Conservation (phyloP, 2,329 filamentous ascomycete species). For the Fusarium dimerum region DNA sequence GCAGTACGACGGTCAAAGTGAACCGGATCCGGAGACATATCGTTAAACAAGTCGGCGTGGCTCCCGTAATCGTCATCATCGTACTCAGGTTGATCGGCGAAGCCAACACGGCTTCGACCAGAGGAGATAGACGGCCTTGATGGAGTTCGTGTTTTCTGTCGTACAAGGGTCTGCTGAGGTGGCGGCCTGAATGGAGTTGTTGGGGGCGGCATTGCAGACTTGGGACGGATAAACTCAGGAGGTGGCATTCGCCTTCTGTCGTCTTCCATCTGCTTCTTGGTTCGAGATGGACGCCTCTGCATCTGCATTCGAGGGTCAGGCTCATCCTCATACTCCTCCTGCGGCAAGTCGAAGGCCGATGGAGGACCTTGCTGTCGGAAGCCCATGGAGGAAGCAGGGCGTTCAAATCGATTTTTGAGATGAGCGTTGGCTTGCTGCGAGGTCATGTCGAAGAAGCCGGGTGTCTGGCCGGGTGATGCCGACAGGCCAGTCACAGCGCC, state of each 20-base stretch:
- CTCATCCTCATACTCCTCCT: slow-evolving; percentile 45
- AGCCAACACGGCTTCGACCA: slow-evolving; percentile 34
- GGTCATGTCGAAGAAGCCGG: slow-evolving; percentile 35
- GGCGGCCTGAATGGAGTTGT: slow-evolving; percentile 32
- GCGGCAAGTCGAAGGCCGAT: slow-evolving; percentile 34
- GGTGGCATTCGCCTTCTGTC: slow-evolving; percentile 53
- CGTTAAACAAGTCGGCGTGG: slow-evolving; percentile 40
- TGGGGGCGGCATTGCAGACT: slow-evolving; percentile 32
- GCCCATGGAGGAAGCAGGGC: slow-evolving; percentile 44
- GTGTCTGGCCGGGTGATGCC: slow-evolving; percentile 31
- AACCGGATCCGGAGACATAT: slow-evolving; percentile 36
- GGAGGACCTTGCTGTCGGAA: slow-evolving; percentile 33
- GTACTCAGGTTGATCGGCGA: slow-evolving; percentile 32
- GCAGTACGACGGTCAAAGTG: slow-evolving; percentile 36
- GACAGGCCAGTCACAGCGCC: slow-evolving; percentile 26
- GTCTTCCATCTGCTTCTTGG: slow-evolving; percentile 42
- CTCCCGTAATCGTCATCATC: slow-evolving; percentile 42
- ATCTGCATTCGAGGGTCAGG: slow-evolving; percentile 38
- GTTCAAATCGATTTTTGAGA: slow-evolving; percentile 37
- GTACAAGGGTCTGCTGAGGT: slow-evolving; percentile 27
- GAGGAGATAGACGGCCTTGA: slow-evolving; percentile 32
- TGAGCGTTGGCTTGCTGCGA: slow-evolving; percentile 30
- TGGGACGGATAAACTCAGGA: slow-evolving; percentile 41
- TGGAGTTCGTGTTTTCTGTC: slow-evolving; percentile 33
- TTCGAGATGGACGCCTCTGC: slow-evolving; percentile 44